These are phyloP conservation scores for Ceratobasidium theobromae DNA, from an alignment of 1,284 basidiomycete species.

Conservation along the genomic window DNA sequence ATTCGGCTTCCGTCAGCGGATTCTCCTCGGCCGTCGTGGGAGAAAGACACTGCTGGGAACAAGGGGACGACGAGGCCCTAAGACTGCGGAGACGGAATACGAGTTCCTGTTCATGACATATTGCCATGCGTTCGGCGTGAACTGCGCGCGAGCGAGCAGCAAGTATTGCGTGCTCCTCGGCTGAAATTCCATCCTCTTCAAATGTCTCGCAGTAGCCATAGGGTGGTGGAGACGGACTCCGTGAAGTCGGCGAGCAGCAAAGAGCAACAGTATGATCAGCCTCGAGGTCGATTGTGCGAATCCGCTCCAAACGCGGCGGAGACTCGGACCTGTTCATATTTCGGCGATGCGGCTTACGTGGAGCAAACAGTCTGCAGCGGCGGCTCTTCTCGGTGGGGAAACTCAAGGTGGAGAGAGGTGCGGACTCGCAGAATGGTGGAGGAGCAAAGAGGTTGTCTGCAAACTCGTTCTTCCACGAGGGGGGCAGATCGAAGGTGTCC, in stretches of 20 bases:
- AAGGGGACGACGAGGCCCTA: slow-evolving; percentile 13
- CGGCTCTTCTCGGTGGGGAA: slow-evolving; percentile 20
- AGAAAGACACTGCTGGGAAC: slow-evolving; percentile 18
- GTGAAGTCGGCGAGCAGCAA: not conserved
- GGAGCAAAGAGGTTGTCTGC: slow-evolving; percentile 26
- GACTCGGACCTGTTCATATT: slow-evolving; percentile 25
- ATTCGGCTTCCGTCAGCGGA: slow-evolving; percentile 26
- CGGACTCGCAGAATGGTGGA: slow-evolving; percentile 25
- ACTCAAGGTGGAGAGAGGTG: slow-evolving; percentile 1
- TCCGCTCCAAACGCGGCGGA: slow-evolving; percentile 18
- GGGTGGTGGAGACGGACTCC: slow-evolving; percentile 23
- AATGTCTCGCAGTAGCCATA: slow-evolving; percentile 25
- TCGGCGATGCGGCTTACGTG: slow-evolving; percentile 18
- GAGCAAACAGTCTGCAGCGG: slow-evolving; percentile 1
- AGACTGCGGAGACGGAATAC: slow-evolving; percentile 16
- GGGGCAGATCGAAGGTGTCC: slow-evolving; percentile 23
- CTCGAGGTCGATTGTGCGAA: slow-evolving; percentile 31
- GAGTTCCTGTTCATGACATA: slow-evolving; percentile 25
- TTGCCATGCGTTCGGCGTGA: slow-evolving; percentile 22
- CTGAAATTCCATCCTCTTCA: slow-evolving; percentile 16
- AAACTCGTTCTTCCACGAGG: slow-evolving; percentile 30
- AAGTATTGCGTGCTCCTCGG: slow-evolving; percentile 26
- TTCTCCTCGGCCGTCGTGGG: not conserved
- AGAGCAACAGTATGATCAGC: not conserved
- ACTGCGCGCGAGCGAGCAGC: slow-evolving; percentile 21